These are phyloP conservation scores for Kodamaea suecica DNA, from an alignment of 1,139 yeast species.

Conservation along the genomic window DNA sequence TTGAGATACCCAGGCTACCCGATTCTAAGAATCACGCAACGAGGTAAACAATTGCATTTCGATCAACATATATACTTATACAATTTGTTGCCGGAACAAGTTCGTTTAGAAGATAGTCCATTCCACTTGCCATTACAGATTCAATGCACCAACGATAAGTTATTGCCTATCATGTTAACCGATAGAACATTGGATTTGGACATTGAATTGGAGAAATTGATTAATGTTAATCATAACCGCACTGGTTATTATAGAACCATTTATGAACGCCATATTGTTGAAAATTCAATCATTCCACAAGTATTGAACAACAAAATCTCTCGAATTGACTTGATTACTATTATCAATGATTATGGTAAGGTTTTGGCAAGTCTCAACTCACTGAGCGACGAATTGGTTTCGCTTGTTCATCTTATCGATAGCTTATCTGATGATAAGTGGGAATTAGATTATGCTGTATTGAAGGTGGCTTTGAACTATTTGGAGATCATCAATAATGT, in stretches of 20 bases:
- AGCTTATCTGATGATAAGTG: slow-evolving; percentile 21
- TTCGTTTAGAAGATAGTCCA: slow-evolving; percentile 42
- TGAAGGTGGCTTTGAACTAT: slow-evolving; percentile 29
- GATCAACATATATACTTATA: slow-evolving; percentile 53
- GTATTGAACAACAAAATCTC: slow-evolving; percentile 22
- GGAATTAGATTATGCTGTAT: slow-evolving; percentile 24
- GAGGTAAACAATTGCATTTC: slow-evolving; percentile 22
- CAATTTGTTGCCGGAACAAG: slow-evolving; percentile 22
- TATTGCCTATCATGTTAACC: slow-evolving; percentile 42
- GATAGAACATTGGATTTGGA: slow-evolving; percentile 45
- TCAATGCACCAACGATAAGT: slow-evolving; percentile 23
- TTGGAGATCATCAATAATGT: slow-evolving; percentile 31
- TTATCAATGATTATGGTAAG: slow-evolving; percentile 39
- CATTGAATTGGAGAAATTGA: slow-evolving; percentile 21
- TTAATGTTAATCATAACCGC: slow-evolving; percentile 42
- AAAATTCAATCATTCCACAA: slow-evolving; percentile 21
- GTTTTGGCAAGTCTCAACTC: slow-evolving; percentile 24
- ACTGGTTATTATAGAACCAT: slow-evolving; percentile 45
- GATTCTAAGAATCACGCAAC: slow-evolving; percentile 37
- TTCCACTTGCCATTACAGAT: slow-evolving; percentile 54
- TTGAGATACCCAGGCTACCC: slow-evolving; percentile 59
- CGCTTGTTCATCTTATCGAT: slow-evolving; percentile 28
- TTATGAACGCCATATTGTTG: slow-evolving; percentile 21
- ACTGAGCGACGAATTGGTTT: slow-evolving; percentile 23
- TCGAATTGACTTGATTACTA: slow-evolving; percentile 29